These are phyloP conservation scores for Rhododendron williamsianum DNA, from an alignment of 148 eudicot species.

Conservation along the genomic window DNA sequence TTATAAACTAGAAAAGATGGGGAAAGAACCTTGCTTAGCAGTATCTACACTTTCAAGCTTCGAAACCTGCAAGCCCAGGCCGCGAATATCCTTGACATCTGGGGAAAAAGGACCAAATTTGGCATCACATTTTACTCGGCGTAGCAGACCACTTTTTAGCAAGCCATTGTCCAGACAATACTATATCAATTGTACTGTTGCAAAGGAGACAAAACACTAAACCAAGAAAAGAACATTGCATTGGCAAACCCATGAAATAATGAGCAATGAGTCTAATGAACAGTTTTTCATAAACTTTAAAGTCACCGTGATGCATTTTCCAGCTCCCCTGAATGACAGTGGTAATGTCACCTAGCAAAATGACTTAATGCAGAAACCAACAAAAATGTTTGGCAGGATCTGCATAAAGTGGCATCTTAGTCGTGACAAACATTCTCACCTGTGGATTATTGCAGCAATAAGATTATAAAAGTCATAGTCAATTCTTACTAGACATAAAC, in stretches of 20 bases:
- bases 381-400: not conserved
- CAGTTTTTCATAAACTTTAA: not conserved
- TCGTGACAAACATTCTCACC: not conserved
- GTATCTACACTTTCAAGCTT: constrained; percentile 65
- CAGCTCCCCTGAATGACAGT: not conserved
- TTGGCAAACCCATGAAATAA: not conserved
- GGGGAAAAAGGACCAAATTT: constrained; percentile 10
- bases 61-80: constrained; percentile 86
- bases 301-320: not conserved
- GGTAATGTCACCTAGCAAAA: not conserved
- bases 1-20: not conserved
- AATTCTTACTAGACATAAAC: not conserved
- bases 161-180: not conserved
- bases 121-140: not conserved
- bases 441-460: not conserved
- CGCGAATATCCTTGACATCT: constrained; percentile 90
- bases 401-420: not conserved
- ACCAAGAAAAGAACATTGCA: not conserved
- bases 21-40: constrained; percentile 51
- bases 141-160: constrained; percentile 5
- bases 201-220: not conserved
- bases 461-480: not conserved
- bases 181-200: not conserved
- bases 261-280: not conserved
- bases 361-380: not conserved